A percentile compares a stretch with the other conserved stretches of the same genome.
These are phyloP conservation scores for Aspergillus sp. DNA, from an alignment of 2,329 filamentous ascomycete species.

Conservation along the genomic window DNA sequence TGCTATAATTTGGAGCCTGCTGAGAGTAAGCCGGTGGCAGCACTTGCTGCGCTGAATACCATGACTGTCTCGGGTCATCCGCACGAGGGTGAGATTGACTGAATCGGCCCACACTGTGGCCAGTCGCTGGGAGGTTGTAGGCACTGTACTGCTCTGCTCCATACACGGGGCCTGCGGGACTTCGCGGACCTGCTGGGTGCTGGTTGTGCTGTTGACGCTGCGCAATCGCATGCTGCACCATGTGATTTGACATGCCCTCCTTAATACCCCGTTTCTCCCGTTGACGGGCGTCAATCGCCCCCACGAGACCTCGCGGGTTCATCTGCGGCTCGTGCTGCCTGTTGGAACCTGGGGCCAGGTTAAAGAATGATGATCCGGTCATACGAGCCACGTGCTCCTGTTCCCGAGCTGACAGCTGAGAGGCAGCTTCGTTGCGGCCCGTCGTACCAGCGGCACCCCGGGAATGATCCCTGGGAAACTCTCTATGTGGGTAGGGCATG, in stretches of 20 bases:
- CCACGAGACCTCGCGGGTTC: slow-evolving; percentile 57
- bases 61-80: slow-evolving; percentile 26
- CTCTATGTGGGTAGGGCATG: too few species aligned
- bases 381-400: slow-evolving; percentile 80
- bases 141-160: slow-evolving; percentile 13
- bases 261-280: slow-evolving; percentile 66
- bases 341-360: slow-evolving; percentile 50
- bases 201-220: slow-evolving; percentile 54
- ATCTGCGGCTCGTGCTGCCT: slow-evolving; percentile 41
- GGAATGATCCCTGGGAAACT: slow-evolving; percentile 34
- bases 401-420: slow-evolving; percentile 71
- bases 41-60: slow-evolving; percentile 20
- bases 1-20: slow-evolving; percentile 19
- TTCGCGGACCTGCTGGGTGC: slow-evolving; percentile 32
- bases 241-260: slow-evolving; percentile 59
- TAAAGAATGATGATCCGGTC: slow-evolving; percentile 69
- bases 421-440: slow-evolving; percentile 44
- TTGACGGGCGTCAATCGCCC: slow-evolving; percentile 71
- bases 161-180: slow-evolving; percentile 19
- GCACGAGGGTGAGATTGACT: slow-evolving; percentile 20
- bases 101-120: slow-evolving; percentile 30
- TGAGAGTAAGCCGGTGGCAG: slow-evolving; percentile 16
- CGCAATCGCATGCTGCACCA: slow-evolving; percentile 64
- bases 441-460: slow-evolving; percentile 50
- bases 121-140: slow-evolving; percentile 30